Evolutionary conservation across 768 basidiomycete species (phyloP).

Genomic region (Mycena haematopus): DNA sequence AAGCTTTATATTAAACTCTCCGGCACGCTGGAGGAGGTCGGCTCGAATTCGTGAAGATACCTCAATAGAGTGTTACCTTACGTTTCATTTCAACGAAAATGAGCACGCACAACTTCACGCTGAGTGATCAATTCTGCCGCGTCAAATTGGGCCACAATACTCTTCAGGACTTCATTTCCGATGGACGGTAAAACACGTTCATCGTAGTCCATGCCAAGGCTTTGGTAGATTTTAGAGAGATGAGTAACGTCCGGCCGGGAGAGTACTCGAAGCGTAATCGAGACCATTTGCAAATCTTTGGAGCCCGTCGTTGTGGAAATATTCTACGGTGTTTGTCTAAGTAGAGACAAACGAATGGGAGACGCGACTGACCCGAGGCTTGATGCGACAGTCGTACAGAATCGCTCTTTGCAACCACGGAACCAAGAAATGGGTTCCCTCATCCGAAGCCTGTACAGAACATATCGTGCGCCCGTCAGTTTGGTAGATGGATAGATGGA

Average conservation of each 20-base stretch:
- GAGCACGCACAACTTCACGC: conserved; percentile 84
- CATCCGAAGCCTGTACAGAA: conserved; percentile 71
- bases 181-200: conserved; percentile 97
- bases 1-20: conserved; percentile 93
- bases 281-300: conserved; percentile 98
- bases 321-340: conserved; percentile 60
- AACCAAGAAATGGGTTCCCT: conserved; percentile 96
- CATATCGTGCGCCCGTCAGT: conserved; percentile 4
- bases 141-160: conserved; percentile 98
- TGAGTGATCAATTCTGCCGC: conserved; percentile 97
- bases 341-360: neutral
- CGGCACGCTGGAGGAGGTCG: conserved; percentile 90
- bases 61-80: conserved; percentile 42
- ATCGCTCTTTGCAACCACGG: conserved; percentile 97
- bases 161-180: conserved; percentile 97
- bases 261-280: conserved; percentile 93
- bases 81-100: conserved; percentile 2
- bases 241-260: conserved; percentile 91
- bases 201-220: conserved; percentile 94
- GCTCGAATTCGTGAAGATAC: conserved; percentile 91
- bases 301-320: conserved; percentile 99
- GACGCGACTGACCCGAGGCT: conserved; percentile 75
- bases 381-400: conserved; percentile 96
- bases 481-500: neutral
- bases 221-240: conserved; percentile 93